Evolutionary conservation across 768 basidiomycete genomes (phyloP), one percentile per base, ranked within the genome.

Genomic region (Lactarius deliciosus): DNA sequence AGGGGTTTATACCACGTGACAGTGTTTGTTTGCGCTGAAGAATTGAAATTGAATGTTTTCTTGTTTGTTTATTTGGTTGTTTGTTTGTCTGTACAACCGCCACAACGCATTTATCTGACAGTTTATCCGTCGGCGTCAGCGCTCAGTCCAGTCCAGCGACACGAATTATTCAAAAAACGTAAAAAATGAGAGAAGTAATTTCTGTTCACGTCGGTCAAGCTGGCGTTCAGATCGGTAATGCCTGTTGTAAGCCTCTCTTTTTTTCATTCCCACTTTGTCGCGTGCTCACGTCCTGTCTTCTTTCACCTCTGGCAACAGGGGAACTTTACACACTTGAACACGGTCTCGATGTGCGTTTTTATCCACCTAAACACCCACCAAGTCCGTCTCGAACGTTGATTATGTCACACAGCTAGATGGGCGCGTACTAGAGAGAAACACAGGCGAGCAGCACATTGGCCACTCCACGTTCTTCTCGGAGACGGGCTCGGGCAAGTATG

Each of bases 401-500:
- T 53, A 69, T 74, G 32, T 58, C 47, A 64, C 67, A 40, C 73
- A 97, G 96, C 91, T 94, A 63, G 96, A 97, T 77, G 96, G 96
- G 76, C 93, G 94, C 74, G 82, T 96, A n/a, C 11, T 22, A 70
- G 76, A 88, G 89, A 70, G 84, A 83, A 70, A 85, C 89, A n/a
- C 83, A 85, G 41, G 87, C 87, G 45, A 80, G 76, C 70, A 83
- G 81, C 69, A 97, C 75, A 85, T 84, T 72, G 96, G 97, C 57
- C 97, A 98, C 81, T 92, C 91, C 58, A 98, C 96, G 55, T 98
- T 99, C 86, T 99, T 98, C 83, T 95, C 93, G 47, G 96, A 92
- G 79, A 91, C 91, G 59, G 91, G 91, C 72, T 86, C 90, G 56
- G 95, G 95, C 70, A 97, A 97, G 82, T 88, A 94, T 77, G 96